Base-by-base conservation (phyloP, 306 rosid genomes). In the Casuarina equisetifolia region DNA sequence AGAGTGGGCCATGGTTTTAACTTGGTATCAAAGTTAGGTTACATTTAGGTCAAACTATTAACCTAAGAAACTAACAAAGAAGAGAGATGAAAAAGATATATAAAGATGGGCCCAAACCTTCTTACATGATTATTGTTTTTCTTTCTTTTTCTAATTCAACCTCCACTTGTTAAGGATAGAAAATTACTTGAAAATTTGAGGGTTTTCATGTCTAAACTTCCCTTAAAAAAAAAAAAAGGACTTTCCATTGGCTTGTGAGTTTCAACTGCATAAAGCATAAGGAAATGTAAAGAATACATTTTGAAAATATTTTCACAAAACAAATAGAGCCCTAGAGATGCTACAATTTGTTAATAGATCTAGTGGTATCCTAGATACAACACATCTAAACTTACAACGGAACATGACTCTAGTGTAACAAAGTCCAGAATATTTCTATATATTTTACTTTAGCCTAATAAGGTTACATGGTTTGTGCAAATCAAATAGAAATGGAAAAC, bases 401-500 rank as follows among this genome's bases (percentile, higher is more conserved):
- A 44, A 73, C 43, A 69, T 12, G 17, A 51, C 77, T 46, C 61
- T 58, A 72, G 44, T 25, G 51, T 57, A 81, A 17, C 7, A n/a
- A 13, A 38, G 45, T 25, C 32, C 32, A 25, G 32, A 25, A 25
- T 25, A 25, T 25, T 25, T 25, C 32, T 25, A 25, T 25, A 25
- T 25, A 25, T 25, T 25, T 25, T 25, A 25, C 32, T 25, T 1
- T 25, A 25, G 32, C 32, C 32, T 66, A 78, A 77, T 63, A 82
- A 81, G 76, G 52, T 82, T 72, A 92, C 98, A 97, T 95, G 97
- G 83, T 92, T 95, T 81, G 92, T 89, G 76, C 91, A 85, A 40
- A 92, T 81, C 76, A 95, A 93, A 84, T 89, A 91, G 82, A 87
- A 88, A 88, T 95, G 99, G 90, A 95, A 95, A 51, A 86, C 76